A percentile compares a stretch with the other conserved stretches of the same genome.
phyloP scores from a whole-genome alignment of 192 early-diverging fungal genomes.

The Spizellomyces punctatus region DNA sequence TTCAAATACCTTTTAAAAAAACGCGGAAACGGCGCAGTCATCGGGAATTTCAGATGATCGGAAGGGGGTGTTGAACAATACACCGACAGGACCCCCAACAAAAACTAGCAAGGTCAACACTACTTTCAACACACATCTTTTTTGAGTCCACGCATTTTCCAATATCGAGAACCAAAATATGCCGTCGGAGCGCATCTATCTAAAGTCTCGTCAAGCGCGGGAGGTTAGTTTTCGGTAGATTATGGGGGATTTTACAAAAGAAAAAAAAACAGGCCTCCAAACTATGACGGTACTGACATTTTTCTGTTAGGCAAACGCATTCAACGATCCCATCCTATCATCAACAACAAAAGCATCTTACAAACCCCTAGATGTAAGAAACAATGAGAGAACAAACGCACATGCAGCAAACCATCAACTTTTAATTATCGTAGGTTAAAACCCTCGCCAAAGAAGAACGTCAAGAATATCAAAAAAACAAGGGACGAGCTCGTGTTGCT shows the following conservation, averaged over 20 bases:
- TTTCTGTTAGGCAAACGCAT: conserved; percentile 7
- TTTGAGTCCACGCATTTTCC: background rate
- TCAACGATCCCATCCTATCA: conserved; percentile 11
- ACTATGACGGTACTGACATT: too few relatives aligned
- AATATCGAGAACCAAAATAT: background rate
- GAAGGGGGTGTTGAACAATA: too few relatives aligned
- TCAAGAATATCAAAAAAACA: conserved; percentile 48
- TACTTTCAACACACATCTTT: background rate
- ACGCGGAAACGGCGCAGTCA: too few relatives aligned
- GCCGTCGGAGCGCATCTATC: conserved; percentile 6
- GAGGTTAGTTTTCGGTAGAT: background rate
- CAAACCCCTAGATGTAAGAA: conserved; percentile 26
- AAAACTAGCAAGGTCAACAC: too few relatives aligned
- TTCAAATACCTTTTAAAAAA: too few relatives aligned
- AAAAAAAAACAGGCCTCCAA: too few relatives aligned
- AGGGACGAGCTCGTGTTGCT: conserved; percentile 40
- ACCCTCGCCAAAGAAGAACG: conserved; percentile 34
- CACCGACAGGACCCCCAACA: too few relatives aligned
- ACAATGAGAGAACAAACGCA: background rate
- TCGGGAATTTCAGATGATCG: too few relatives aligned
- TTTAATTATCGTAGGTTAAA: too few relatives aligned
- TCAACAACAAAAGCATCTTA: conserved; percentile 20
- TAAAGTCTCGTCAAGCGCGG: conserved; percentile 11
- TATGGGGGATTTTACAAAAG: too few relatives aligned
- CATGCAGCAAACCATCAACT: background rate